These are phyloP conservation scores for Inonotus hispidus DNA, from an alignment of 1,284 basidiomycete species.

Conservation along the genomic window DNA sequence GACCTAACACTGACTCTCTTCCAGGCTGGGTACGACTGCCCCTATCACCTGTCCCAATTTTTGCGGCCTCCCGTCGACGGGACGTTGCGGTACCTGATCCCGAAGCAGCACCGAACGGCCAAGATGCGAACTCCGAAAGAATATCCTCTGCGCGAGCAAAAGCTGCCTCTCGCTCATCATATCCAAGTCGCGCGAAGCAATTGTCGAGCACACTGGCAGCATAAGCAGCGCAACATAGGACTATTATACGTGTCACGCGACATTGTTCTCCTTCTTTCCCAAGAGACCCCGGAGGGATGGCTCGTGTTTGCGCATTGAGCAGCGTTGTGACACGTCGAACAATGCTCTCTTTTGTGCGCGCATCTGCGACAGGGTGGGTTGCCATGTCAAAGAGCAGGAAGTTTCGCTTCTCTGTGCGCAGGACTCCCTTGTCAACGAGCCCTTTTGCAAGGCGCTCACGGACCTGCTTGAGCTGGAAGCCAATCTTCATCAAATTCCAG, in stretches of 20 bases:
- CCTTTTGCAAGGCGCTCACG: constrained; percentile 96
- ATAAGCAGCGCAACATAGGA: constrained; percentile 83
- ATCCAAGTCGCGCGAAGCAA: constrained; percentile 79
- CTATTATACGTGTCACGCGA: constrained; percentile 74
- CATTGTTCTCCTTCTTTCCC: constrained; percentile 77
- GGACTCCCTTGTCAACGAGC: constrained; percentile 92
- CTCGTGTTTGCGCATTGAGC: constrained; percentile 79
- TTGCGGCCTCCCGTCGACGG: constrained; percentile 37
- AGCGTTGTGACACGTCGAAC: constrained; percentile 71
- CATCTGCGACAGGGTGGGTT: constrained; percentile 90
- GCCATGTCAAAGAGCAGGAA: constrained; percentile 99
- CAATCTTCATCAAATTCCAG: constrained; percentile 98
- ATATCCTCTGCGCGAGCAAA: constrained; percentile 91
- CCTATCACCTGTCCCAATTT: constrained; percentile 49
- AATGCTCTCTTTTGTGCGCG: constrained; percentile 82
- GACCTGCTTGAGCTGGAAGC: constrained; percentile 96
- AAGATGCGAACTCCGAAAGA: constrained; percentile 80
- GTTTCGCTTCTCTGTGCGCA: constrained; percentile 96
- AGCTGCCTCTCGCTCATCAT: constrained; percentile 87
- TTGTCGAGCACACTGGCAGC: constrained; percentile 95
- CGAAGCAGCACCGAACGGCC: constrained; percentile 63
- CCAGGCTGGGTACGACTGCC: constrained; percentile 37
- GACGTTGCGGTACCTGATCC: constrained; percentile 26
- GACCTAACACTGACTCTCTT: constrained; percentile 65
- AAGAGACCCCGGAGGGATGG: constrained; percentile 68